These are phyloP conservation scores for Nadsonia commutata DNA, from an alignment of 1,139 yeast species.

Conservation along the genomic window DNA sequence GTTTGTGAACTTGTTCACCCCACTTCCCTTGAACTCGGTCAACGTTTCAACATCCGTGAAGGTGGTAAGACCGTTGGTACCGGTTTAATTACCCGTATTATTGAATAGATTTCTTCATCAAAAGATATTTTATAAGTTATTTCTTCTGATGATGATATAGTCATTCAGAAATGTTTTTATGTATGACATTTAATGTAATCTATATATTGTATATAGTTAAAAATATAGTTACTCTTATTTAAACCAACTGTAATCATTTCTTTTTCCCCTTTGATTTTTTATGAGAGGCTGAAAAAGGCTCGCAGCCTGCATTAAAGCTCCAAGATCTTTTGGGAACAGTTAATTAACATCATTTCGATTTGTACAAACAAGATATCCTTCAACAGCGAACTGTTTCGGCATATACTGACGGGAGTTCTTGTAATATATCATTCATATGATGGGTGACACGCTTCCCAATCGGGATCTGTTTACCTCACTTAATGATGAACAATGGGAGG, in stretches of 20 bases:
- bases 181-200: conserved; percentile 1
- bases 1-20: conserved; percentile 80
- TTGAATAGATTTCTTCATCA: conserved; percentile 34
- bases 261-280: neutral
- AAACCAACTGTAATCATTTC: neutral
- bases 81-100: conserved; percentile 88
- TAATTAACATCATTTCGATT: too few species aligned
- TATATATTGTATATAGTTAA: neutral
- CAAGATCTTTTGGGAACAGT: too few species aligned
- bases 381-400: too few species aligned
- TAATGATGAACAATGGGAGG: neutral
- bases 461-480: neutral
- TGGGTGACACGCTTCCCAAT: too few species aligned
- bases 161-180: too few species aligned
- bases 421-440: too few species aligned
- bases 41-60: conserved; percentile 98
- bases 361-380: too few species aligned
- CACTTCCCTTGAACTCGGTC: conserved; percentile 90
- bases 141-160: too few species aligned
- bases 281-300: neutral
- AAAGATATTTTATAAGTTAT: conserved; percentile 4
- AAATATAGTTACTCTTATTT: neutral
- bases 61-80: conserved; percentile 99
- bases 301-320: too few species aligned
- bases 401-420: too few species aligned